Base-by-base conservation (phyloP, 495 filamentous ascomycete species). In the Neurospora sp. region DNA sequence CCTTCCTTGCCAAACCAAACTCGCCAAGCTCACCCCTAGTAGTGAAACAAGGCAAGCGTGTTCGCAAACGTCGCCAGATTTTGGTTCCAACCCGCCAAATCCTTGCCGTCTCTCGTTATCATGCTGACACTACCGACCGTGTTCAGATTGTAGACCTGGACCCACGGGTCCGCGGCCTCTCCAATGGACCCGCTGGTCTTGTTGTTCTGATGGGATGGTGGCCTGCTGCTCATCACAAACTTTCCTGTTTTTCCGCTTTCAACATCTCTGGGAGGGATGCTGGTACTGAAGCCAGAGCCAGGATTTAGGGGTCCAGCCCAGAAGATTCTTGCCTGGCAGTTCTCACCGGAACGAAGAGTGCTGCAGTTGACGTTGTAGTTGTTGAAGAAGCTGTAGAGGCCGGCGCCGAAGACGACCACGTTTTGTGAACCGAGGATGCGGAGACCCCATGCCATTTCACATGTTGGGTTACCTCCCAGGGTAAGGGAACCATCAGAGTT, bases 301-400 rank as follows among this genome's bases (percentile, higher is more conserved):
- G 1, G 53, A 6, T 35, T 65, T 3, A 65, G 27, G 18, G 53
- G 68, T 8, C 70, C 76, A 31, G 79, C 73, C 71, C 61, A 76
- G 20, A 79, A 74, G 82, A 97, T 95, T 76, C 92, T 89, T 69
- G 90, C 86, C 84, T 97, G 94, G 82, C 95, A 97, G 71, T 87
- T 89, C 79, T 96, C 88, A n/a, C 86, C 85, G 1, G 81, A 77
- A 12, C 80, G 83, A 27, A 79, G 79, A 35, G 83, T 83, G 69
- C 96, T 86, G 76, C 94, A 97, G 35, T 81, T 85, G 76, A 95
- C 92, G n/a, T 82, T 84, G 81, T 93, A 94, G 82, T 94, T 94
- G 74, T 90, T 89, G 81, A 95, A 96, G 86, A 95, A 96, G 72
- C 87, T 90, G 84, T 96, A 96, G 68, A 94, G 78, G 14, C 93